Percentiles rank a stretch among this genome's conserved stretches.
Conservation (phyloP, 2,329 filamentous ascomycete species). For the Hypomyces perniciosus region DNA sequence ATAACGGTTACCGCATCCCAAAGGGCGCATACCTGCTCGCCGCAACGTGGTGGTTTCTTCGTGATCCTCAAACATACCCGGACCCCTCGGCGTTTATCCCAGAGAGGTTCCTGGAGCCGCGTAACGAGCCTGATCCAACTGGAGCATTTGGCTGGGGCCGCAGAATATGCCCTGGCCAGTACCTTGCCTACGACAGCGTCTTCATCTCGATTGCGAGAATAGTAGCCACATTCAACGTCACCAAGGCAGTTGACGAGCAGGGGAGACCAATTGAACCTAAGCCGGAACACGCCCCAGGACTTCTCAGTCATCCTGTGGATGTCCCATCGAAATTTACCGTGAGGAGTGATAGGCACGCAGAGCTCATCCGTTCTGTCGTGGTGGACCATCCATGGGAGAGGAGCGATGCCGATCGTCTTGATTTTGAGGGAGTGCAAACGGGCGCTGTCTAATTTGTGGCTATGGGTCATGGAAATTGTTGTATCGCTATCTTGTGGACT, state of each 20-base stretch:
- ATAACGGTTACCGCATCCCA: constrained; percentile 3
- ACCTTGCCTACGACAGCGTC: background rate
- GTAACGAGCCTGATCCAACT: constrained; percentile 9
- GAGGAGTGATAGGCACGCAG: no score
- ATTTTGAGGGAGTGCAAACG: no score
- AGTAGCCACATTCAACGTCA: constrained; percentile 1
- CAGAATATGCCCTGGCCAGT: constrained; percentile 10
- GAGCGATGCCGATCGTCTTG: no score
- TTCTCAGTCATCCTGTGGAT: no score
- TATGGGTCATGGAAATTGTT: no score
- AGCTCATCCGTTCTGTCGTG: no score
- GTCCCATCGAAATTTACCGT: no score
- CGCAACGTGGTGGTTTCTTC: constrained; percentile 1
- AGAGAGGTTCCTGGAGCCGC: constrained; percentile 8
- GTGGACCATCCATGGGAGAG: no score
- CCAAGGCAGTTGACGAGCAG: background rate
- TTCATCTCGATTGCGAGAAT: constrained; percentile 4
- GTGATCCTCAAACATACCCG: constrained; percentile 2
- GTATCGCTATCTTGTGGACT: no score
- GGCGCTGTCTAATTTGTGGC: no score
- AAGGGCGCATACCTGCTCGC: constrained; percentile 4
- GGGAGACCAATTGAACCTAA: background rate
- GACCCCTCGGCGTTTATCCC: constrained; percentile 3
- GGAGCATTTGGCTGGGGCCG: constrained; percentile 8
- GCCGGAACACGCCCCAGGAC: no score